A percentile compares a stretch with the other conserved stretches of the same genome.
Evolutionary conservation across 2,329 filamentous ascomycete species (phyloP).

Genomic region (Ilyonectria sp.): DNA sequence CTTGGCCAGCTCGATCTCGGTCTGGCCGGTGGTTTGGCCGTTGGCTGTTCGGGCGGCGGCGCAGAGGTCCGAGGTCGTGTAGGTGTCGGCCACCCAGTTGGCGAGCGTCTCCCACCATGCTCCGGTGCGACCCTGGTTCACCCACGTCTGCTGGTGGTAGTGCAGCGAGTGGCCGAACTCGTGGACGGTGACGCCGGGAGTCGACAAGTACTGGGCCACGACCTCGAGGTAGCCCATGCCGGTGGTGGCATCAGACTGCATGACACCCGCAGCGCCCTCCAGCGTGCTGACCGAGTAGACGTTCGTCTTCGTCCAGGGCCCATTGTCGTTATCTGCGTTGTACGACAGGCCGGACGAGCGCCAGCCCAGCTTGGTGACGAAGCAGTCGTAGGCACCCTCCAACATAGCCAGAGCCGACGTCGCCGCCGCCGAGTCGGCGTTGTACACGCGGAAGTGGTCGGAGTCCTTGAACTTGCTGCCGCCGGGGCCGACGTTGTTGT

Average conservation of each 20-base stretch:
- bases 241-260: conserved; percentile 55
- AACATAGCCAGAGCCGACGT: conserved; percentile 56
- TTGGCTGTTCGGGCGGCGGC: conserved; percentile 54
- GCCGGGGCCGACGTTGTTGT: conserved; percentile 52
- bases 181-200: conserved; percentile 61
- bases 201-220: conserved; percentile 55
- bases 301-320: conserved; percentile 63
- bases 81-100: conserved; percentile 66
- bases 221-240: conserved; percentile 63
- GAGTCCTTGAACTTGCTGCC: conserved; percentile 52
- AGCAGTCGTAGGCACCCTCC: conserved; percentile 62
- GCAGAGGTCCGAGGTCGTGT: conserved; percentile 62
- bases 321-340: conserved; percentile 52
- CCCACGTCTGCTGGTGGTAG: conserved; percentile 61
- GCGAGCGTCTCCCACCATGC: conserved; percentile 68
- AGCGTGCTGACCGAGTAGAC: conserved; percentile 59
- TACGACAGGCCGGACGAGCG: conserved; percentile 57
- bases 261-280: conserved; percentile 58
- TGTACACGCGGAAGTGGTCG: conserved; percentile 59
- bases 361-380: conserved; percentile 55
- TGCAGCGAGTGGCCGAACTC: conserved; percentile 66
- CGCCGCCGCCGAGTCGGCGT: conserved; percentile 39
- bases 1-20: conserved; percentile 60
- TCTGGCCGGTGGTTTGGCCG: conserved; percentile 52
- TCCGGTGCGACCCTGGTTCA: conserved; percentile 61